Conservation (phyloP, 352 stramenopile genomes). For the Aphanomyces invadans region DNA sequence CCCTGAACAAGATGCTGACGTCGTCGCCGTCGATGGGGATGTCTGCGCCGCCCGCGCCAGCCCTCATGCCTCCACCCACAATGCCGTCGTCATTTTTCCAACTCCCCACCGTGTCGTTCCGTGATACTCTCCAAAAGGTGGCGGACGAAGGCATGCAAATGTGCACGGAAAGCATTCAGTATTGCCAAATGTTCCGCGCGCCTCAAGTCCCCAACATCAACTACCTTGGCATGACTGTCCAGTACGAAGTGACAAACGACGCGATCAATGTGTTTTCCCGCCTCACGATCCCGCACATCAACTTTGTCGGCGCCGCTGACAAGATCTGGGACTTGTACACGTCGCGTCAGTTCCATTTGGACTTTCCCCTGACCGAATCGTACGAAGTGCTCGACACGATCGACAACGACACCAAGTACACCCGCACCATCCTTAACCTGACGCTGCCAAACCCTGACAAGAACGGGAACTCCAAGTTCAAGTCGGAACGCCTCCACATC, state of each 20-base stretch:
- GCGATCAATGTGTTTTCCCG: slow-evolving; percentile 84
- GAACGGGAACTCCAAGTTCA: slow-evolving; percentile 67
- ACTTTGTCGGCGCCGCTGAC: slow-evolving; percentile 39
- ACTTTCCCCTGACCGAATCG: slow-evolving; percentile 75
- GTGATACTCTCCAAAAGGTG: slow-evolving; percentile 60
- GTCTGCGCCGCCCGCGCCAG: not conserved
- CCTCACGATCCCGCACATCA: slow-evolving; percentile 75
- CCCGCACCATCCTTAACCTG: slow-evolving; percentile 70
- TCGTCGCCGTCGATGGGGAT: slow-evolving; percentile 28
- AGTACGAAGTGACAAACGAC: slow-evolving; percentile 84
- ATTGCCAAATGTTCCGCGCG: slow-evolving; percentile 65
- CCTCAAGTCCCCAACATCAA: slow-evolving; percentile 84
- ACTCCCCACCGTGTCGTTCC: slow-evolving; percentile 70
- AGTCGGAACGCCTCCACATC: slow-evolving; percentile 68
- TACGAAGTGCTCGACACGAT: slow-evolving; percentile 63
- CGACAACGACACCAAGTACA: slow-evolving; percentile 71
- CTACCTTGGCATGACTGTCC: slow-evolving; percentile 81
- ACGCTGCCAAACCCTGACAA: slow-evolving; percentile 64
- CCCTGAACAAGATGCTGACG: slow-evolving; percentile 51
- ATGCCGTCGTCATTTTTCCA: slow-evolving; percentile 51
- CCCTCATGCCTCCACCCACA: slow-evolving; percentile 19
- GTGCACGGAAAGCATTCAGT: slow-evolving; percentile 53
- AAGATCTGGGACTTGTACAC: slow-evolving; percentile 73
- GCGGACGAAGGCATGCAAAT: slow-evolving; percentile 51
- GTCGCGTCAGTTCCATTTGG: slow-evolving; percentile 67